Base-by-base conservation (phyloP, 768 basidiomycete genomes). In the Udeniomyces megalosporus region DNA sequence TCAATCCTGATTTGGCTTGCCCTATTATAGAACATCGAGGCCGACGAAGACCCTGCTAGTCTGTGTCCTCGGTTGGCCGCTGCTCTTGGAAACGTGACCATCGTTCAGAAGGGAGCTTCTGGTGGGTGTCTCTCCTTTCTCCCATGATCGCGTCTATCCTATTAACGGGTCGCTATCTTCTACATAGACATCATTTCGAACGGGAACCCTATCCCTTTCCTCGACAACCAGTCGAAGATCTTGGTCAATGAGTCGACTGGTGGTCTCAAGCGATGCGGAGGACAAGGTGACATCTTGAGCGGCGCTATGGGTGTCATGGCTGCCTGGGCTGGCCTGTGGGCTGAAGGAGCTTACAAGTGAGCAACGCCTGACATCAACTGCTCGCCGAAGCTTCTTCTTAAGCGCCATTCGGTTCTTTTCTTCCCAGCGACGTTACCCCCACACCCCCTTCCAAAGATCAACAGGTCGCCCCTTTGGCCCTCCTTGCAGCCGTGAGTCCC, bases 321-420 rank as follows among this genome's bases (percentile, higher is more conserved):
- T 68, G 92, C 92, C 4, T 99, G 95, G 93, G 89, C 86, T 4
- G 86, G 85, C 71, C 89, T 87, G 68, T 97, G 87, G 71, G 89
- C 92, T 69, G 81, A 82, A 48, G 86, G 90, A 17, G 80, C 79
- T 1, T 89, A 84, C 67, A 84, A 84, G 88, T 89, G 69, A 69
- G 80, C 70, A n/a, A n/a, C n/a, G n/a, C n/a, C n/a, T n/a, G n/a
- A n/a, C n/a, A n/a, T n/a, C n/a, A n/a, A n/a, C n/a, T n/a, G n/a
- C n/a, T n/a, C n/a, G n/a, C n/a, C n/a, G n/a, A n/a, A n/a, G n/a
- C n/a, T n/a, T n/a, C n/a, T n/a, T n/a, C n/a, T n/a, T n/a, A n/a
- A n/a, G n/a, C n/a, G n/a, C n/a, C n/a, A n/a, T n/a, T n/a, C n/a
- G n/a, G 42, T 32, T n/a, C 3, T 7, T 26, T 57, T 34, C 12